Conservation (phyloP, 2,329 filamentous ascomycete genomes). For the Phialophora expanda region DNA sequence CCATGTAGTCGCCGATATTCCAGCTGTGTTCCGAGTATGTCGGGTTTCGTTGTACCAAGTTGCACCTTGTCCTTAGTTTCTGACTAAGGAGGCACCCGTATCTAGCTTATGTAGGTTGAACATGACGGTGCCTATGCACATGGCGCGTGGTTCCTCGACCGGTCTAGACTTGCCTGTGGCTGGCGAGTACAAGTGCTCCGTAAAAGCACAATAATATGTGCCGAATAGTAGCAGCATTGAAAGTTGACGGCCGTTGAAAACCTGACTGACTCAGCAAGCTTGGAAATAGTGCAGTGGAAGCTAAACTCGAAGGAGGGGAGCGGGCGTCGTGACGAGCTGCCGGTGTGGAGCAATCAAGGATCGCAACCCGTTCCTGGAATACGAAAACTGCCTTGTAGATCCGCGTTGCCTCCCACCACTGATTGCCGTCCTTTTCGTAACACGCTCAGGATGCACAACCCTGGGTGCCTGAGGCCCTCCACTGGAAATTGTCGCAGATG, state of each 20-base stretch:
- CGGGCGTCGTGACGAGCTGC: not conserved
- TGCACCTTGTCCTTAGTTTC: not conserved
- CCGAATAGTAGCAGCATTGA: not conserved
- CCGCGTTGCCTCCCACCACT: constrained; percentile 9
- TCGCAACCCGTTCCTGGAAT: not conserved
- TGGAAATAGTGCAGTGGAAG: not conserved
- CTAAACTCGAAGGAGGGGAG: not conserved
- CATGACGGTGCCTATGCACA: not conserved
- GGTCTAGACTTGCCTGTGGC: not conserved
- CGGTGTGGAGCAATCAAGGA: not conserved
- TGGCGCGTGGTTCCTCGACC: not conserved
- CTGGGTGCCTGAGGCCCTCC: constrained; percentile 6
- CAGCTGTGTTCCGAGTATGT: constrained; percentile 1
- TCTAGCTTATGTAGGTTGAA: not conserved
- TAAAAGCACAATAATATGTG: not conserved
- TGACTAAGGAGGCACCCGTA: not conserved
- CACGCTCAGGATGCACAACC: not conserved
- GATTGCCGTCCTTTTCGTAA: constrained; percentile 1
- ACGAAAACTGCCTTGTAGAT: constrained; percentile 7
- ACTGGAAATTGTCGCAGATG: constrained; percentile 21
- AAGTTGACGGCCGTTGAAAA: not conserved
- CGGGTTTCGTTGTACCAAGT: not conserved
- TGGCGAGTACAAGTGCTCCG: not conserved
- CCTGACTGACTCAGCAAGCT: not conserved
- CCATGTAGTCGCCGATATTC: constrained; percentile 10